A percentile compares a stretch with the other conserved stretches of the same genome.
Conservation (phyloP, 805 yeast species). For the Grigorovia yakushimaensis region DNA sequence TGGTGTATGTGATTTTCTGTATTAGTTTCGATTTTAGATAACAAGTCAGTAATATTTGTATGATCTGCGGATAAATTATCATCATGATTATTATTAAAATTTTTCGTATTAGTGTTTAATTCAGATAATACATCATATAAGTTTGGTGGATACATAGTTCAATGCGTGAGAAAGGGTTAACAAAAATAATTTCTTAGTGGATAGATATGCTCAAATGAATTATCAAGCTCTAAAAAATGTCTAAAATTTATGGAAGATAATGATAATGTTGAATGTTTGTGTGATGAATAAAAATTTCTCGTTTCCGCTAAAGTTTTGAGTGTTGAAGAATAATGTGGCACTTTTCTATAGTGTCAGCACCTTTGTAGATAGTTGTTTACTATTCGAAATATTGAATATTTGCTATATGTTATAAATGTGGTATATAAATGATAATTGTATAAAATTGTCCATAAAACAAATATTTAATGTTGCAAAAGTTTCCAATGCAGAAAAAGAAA, state of each 20-base stretch:
- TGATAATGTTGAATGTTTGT: too few species aligned
- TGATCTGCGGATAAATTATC: not conserved
- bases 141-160: constrained; percentile 2
- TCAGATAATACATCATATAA: constrained; percentile 6
- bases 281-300: too few species aligned
- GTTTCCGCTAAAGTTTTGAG: too few species aligned
- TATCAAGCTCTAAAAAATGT: too few species aligned
- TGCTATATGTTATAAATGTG: not conserved
- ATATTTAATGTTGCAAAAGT: not conserved
- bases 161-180: not conserved
- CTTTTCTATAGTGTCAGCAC: not conserved
- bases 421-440: not conserved
- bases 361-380: too few species aligned
- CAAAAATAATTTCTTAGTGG: not conserved
- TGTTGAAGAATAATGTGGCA: too few species aligned
- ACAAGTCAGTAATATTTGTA: not conserved
- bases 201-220: too few species aligned
- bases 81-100: not conserved
- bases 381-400: too few species aligned
- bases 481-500: not conserved
- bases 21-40: not conserved
- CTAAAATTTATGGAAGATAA: too few species aligned
- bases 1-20: not conserved
- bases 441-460: not conserved
- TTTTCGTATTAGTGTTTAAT: not conserved